Evolutionary conservation across 495 filamentous ascomycete species (phyloP), one percentile per base, ranked within the genome.

Genomic region (Neurospora sp.): DNA sequence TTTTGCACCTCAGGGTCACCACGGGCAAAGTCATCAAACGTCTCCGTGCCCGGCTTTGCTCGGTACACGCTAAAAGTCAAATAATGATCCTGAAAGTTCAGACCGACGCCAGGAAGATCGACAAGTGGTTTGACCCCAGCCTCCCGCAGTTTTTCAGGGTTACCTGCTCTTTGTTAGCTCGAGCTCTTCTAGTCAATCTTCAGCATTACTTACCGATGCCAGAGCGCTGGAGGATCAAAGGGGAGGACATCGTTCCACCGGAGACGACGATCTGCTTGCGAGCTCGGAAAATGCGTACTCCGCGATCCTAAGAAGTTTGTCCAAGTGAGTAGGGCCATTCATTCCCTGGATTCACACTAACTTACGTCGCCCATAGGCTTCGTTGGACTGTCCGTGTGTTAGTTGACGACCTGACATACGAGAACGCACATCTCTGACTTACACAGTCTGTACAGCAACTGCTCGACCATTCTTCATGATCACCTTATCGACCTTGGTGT

Each of bases 11-110:
- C 87, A 0, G 91, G 89, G 71, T 90, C 90, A 48, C 92, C 92
- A 44, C 92, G 87, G 3, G 91, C 84, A 79, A 96, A 94, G 80
- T 94, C 91, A 78, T 94, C 92, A 75, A 94, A 96, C 2, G 88
- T 89, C 76, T 96, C 91, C 8, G 89, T 88, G 38, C 91, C 88
- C 2, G 92, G 92, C 83, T 93, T 94, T 39, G 92, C 92, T 44
- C 92, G 84, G 77, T 86, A 94, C 65, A 88, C 86, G 4, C 91
- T 88, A 79, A 94, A 94, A 3, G 91, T 93, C 40, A 96, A 87
- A 78, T 96, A 93, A 75, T 95, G 92, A 80, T 94, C 92, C 78
- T 94, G 92, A 86, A 93, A 94, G 81, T 94, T 94, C 39, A 90
- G 85, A 71, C 92, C 92, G 69, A 95, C 91, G 44, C 92, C 92